Evolutionary conservation across 805 yeast genomes (phyloP), one percentile per base, ranked within the genome.

Genomic region (Dipodascus albidus): DNA sequence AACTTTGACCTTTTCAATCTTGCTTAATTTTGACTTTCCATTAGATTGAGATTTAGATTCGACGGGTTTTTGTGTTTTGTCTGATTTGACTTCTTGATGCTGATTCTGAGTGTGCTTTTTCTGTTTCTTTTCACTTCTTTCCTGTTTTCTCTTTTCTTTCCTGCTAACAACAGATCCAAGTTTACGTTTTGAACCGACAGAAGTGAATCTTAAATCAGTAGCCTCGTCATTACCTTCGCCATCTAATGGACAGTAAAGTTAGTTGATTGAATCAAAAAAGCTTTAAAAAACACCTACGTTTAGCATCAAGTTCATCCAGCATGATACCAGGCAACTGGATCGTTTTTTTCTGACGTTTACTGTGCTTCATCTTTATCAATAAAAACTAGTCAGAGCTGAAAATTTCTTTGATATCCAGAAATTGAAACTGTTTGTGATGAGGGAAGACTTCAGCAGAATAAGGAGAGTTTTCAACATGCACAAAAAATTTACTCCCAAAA

Each of bases 131-230:
- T 58, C 61, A 2, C 55, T 54, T 53, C 77, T 66, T 41, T 72
- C 70, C 49, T 68, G 70, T 54, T 73, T 75, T 53, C 78, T 66
- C 50, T 62, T 64, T 8, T 75, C 78, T 52, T 71, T 74, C 62
- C 79, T 67, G 3, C 71, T 64, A 1, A 68, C 41, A 31, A 60
- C 64, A 17, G 62, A 50, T 9, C 47, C 52, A 19, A n/a, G 31
- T 38, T 50, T 50, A 3, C 52, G 48, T 15, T 50, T 50, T 6
- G 44, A 38, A 6, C 44, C 44, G 6, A 38, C 44, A n/a, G 44
- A 38, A n/a, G 44, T n/a, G n/a, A 6, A 38, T 38, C 44, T 38
- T 11, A 19, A 38, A 38, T 4, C 15, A 38, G 9, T 19, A 38
- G 6, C 11, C 11, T 38, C 14, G 4, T 17, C 44, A 38, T 38